A percentile compares a stretch with the other conserved stretches of the same genome.
Conservation (phyloP, 352 stramenopile species). For the Phytopythium chamaehyphon region DNA sequence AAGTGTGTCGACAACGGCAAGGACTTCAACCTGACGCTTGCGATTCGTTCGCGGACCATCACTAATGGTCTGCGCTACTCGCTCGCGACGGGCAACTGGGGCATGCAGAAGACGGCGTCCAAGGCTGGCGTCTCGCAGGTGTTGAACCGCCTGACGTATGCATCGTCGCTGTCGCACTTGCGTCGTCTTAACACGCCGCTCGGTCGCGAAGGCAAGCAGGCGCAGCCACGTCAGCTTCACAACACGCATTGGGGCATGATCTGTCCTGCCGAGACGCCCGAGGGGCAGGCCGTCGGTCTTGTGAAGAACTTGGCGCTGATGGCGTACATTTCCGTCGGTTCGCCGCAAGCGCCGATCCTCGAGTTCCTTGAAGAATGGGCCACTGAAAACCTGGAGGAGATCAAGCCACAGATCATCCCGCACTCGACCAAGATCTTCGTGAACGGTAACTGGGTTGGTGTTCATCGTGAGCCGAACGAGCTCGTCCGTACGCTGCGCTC, state of each 20-base stretch:
- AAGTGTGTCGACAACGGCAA: constrained; percentile 91
- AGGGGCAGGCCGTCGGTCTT: constrained; percentile 94
- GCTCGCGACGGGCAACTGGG: constrained; percentile 99
- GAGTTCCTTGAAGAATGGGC: constrained; percentile 99
- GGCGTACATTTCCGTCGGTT: constrained; percentile 96
- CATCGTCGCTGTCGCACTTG: constrained; percentile 98
- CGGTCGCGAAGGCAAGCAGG: constrained; percentile 98
- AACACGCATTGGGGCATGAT: constrained; percentile 99
- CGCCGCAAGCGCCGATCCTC: constrained; percentile 93
- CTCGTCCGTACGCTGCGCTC: constrained; percentile 94
- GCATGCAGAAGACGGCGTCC: constrained; percentile 90
- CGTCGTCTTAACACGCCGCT: constrained; percentile 98
- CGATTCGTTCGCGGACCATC: constrained; percentile 98
- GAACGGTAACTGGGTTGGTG: constrained; percentile 99
- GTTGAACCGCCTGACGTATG: constrained; percentile 99
- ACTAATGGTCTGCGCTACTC: constrained; percentile 98
- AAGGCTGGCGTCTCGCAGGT: constrained; percentile 99
- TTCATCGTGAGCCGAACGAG: constrained; percentile 97
- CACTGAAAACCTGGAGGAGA: constrained; percentile 97
- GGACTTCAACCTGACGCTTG: constrained; percentile 96
- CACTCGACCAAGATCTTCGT: constrained; percentile 99
- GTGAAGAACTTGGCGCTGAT: constrained; percentile 99
- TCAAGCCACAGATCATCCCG: constrained; percentile 96
- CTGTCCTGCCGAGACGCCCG: constrained; percentile 95
- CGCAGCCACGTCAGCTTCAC: constrained; percentile 98